Base-by-base conservation (phyloP, 1,139 yeast species). In the Pichia sorboxylosa region DNA sequence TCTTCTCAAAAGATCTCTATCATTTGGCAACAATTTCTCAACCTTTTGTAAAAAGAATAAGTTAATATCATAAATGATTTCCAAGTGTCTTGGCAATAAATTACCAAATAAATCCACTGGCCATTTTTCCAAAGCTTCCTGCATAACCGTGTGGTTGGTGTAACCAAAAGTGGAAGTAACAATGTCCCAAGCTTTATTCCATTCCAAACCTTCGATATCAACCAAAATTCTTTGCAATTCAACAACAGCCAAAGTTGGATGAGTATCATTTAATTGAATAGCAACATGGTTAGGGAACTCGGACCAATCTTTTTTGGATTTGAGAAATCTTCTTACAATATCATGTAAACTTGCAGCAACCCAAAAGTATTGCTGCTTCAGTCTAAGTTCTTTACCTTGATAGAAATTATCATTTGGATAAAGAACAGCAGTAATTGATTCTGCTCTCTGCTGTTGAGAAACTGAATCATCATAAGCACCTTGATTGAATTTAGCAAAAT, bases 331-430 rank as follows among this genome's bases (percentile, higher is more conserved):
- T 54, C 96, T 78, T 30, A 85, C 74, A 48, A 87, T 85, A 55
- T 87, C 97, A 49, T 81, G 85, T 44, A 87, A 67, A 8, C 94
- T 82, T 29, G 96, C 96, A 32, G 94, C 78, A 35, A 87, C 94
- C 97, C 97, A 87, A 59, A 87, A 87, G 60, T 83, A 87, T 59
- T 87, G 96, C 61, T 87, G 96, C 58, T 85, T 87, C 56, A 87
- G 72, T 56, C 97, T 75, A 51, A 87, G 67, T 52, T 83, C 94
- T 58, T 87, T 87, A 47, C 97, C 97, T 43, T 75, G 70, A 51
- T 82, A 80, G 55, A 85, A 85, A 57, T 85, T 85, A 55, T 85
- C 95, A 57, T 85, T 85, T 39, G 95, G 95, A 57, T 85, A 85
- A 51, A 84, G 64, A 11, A 84, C 95, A 4, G 95, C 82, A 24